These are phyloP conservation scores for Candida dubliniensis DNA, from an alignment of 1,139 yeast genomes.

Conservation along the genomic window DNA sequence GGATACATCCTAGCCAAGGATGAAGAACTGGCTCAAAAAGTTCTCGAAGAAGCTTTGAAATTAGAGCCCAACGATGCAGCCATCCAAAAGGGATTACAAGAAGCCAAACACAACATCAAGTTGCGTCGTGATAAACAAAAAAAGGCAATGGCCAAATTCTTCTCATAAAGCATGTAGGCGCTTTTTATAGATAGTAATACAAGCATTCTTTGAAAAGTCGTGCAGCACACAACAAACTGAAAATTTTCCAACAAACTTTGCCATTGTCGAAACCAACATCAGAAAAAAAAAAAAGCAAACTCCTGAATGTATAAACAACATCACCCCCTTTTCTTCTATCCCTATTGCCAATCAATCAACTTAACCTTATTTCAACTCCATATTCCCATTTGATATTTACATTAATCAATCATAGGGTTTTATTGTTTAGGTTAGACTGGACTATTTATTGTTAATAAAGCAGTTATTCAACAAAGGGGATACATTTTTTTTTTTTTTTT, in stretches of 20 bases:
- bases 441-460: background rate
- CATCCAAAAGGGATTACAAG: conserved; percentile 63
- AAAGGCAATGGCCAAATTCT: conserved; percentile 85
- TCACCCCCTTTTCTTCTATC: background rate
- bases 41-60: conserved; percentile 65
- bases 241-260: conserved; percentile 4
- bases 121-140: conserved; percentile 68
- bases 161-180: conserved; percentile 22
- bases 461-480: background rate
- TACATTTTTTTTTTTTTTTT: background rate
- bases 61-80: conserved; percentile 76
- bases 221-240: background rate
- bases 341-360: conserved; percentile 3
- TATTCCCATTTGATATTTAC: background rate
- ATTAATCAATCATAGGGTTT: background rate
- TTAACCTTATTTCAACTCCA: background rate
- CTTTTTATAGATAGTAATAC: background rate
- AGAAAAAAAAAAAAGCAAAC: background rate
- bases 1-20: conserved; percentile 67
- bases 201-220: conserved; percentile 30
- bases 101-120: conserved; percentile 55
- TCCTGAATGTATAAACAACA: background rate
- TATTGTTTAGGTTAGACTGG: background rate
- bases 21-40: conserved; percentile 68
- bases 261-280: conserved; percentile 3